Base-by-base conservation (phyloP, 805 yeast species). In the Zygotorulaspora danielsina region DNA sequence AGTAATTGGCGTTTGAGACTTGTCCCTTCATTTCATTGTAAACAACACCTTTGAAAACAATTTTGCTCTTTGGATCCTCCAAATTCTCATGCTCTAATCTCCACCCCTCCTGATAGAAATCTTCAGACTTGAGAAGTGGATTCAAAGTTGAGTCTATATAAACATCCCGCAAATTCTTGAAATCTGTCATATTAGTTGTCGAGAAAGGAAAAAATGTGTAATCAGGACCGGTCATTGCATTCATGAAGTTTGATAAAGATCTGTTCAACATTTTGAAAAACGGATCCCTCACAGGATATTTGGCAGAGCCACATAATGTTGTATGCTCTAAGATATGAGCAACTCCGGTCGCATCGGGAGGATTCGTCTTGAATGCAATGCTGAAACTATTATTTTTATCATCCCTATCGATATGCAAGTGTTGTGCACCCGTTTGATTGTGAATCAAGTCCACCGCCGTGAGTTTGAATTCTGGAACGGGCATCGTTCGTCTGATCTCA, bases 1-100 rank as follows among this genome's bases (percentile, higher is more conserved):
- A 75, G 61, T 93, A 93, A 2, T 89, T 77, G 0, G 96, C 76
- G 60, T 87, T 90, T 0, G 96, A 84, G 57, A 86, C 77, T 63
- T 90, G 97, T 6, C 98, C 98, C 64, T 93, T 93, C 98, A 93
- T 93, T 65, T 93, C 98, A 59, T 93, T 93, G 61, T 84, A 93
- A 2, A 93, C 98, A 22, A 93, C 98, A 32, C 98, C 98, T 63
- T 93, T 93, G 63, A 87, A 86, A 3, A 68, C 69, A 29, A 93
- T 57, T 1, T 86, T 84, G 10, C 85, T 71, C 0, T 52, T 43
- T 11, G 67, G 65, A 56, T 89, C 88, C 5, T 71, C 61, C 5
- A 78, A 63, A 38, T 70, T 72, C 38, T 74, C 75, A 49, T 86
- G 77, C 61, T 93, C 98, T 27, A 93, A 66, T 57, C 98, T 78